Conservation (phyloP, 345 rosid genomes). For the Acer saccharum region DNA sequence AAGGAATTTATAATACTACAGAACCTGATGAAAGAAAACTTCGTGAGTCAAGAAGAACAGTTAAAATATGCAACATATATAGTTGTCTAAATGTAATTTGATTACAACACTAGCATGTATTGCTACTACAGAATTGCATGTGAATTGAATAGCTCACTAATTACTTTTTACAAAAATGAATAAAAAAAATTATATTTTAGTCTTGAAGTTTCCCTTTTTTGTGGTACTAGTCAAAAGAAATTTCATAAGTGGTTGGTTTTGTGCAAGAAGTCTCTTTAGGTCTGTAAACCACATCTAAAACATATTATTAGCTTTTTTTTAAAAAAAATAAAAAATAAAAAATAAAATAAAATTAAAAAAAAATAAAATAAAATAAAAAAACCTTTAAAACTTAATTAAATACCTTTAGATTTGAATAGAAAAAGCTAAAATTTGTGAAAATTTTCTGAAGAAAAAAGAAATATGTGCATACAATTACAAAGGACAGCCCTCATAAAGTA, state of each 20-base stretch:
- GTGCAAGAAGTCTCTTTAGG: neutral
- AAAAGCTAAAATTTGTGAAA: neutral
- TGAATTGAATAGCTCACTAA: neutral
- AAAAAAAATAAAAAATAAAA: no score
- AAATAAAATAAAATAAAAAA: no score
- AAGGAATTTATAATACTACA: conserved; percentile 73
- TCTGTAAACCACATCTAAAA: no score
- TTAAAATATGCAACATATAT: neutral
- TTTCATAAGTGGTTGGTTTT: neutral
- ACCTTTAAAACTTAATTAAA: neutral
- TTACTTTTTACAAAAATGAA: neutral
- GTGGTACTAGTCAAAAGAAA: neutral
- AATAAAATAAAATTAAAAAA: no score
- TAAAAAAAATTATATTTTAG: neutral
- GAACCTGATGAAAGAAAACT: conserved; percentile 51
- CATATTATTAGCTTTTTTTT: no score
- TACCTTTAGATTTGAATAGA: no score
- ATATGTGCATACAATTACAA: neutral
- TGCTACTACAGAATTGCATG: neutral
- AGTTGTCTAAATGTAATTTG: conserved; percentile 5
- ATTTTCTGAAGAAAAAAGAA: neutral
- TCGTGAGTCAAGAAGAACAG: neutral
- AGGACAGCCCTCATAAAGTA: neutral
- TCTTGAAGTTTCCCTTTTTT: neutral
- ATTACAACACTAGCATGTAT: neutral